Base-by-base conservation (phyloP, 768 basidiomycete genomes). In the Wakefieldia striispora region DNA sequence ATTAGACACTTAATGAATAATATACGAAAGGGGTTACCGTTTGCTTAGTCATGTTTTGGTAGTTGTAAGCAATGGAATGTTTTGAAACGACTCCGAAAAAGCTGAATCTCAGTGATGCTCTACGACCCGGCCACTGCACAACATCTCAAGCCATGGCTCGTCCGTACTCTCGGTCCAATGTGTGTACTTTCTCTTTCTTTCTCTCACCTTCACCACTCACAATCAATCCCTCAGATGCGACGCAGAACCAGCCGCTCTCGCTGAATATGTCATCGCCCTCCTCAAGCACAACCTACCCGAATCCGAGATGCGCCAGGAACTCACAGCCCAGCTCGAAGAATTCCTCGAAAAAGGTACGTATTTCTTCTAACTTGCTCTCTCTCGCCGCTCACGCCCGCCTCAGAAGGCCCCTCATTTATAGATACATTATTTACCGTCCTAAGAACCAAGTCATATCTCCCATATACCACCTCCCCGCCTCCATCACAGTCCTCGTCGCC, bases 261-360 rank as follows among this genome's bases (percentile, higher is more conserved):
- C 91, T 4, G 93, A 97, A 65, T 98, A 97, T 67, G 86, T 97
- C 58, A 81, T 97, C 42, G 95, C 95, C 14, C 75, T 98, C 45
- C 74, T 98, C 50, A 92, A 93, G 67, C 91, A 95, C 66, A 91
- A 91, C 70, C 86, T 85, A 1, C 77, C 88, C 4, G 88, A 94
- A 64, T 67, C 70, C 20, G 90, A 95, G 55, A 85, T 97, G 79
- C 78, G 88, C 56, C 82, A 82, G 57, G 89, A 92, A 63, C 73
- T 97, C 47, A 65, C 74, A 2, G 61, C 77, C 0, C 91, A 97
- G 64, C 75, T 97, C 46, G 87, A 87, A 46, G 95, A 97, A 68
- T 98, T 98, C 67, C 78, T 98, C 21, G 94, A 95, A 72, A 86
- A 88, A 72, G 88, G 94, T 90, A 51, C 51, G 77, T 63, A 17